These are phyloP conservation scores for Suaeda aralocaspica DNA, from an alignment of 148 eudicot species.

Conservation along the genomic window DNA sequence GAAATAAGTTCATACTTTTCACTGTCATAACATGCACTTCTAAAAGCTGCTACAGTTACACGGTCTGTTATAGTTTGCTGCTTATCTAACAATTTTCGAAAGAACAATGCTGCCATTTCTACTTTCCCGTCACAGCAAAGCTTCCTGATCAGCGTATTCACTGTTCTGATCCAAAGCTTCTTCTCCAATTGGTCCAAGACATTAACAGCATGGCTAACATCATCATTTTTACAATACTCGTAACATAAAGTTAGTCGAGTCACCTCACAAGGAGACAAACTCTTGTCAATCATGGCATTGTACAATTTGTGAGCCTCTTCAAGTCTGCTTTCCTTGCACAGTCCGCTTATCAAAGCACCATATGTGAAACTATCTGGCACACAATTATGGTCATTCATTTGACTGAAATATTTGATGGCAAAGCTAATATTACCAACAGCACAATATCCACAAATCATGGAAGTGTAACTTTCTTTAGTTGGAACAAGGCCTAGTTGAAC, in stretches of 20 bases:
- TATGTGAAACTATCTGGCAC: conserved; percentile 69
- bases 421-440: conserved; percentile 35
- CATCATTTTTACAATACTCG: conserved; percentile 62
- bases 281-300: conserved; percentile 56
- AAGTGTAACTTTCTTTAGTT: conserved; percentile 71
- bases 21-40: conserved; percentile 69
- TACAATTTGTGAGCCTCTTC: conserved; percentile 67
- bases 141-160: conserved; percentile 69
- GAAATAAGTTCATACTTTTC: conserved; percentile 66
- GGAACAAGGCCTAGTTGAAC: conserved; percentile 54
- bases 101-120: conserved; percentile 58
- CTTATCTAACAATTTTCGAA: conserved; percentile 57
- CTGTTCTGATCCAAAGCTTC: conserved; percentile 69
- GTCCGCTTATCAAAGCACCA: conserved; percentile 80
- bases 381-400: conserved; percentile 65
- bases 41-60: conserved; percentile 69
- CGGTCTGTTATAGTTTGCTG: conserved; percentile 45
- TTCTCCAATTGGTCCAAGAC: conserved; percentile 65
- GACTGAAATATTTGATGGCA: conserved; percentile 48
- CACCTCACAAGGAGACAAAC: conserved; percentile 76
- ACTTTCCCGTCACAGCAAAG: conserved; percentile 80
- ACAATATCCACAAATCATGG: conserved; percentile 82
- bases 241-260: conserved; percentile 76
- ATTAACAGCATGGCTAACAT: conserved; percentile 35
- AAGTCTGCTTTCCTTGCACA: conserved; percentile 66